Conservation (phyloP, 768 basidiomycete species). For the Hericium coralloides region DNA sequence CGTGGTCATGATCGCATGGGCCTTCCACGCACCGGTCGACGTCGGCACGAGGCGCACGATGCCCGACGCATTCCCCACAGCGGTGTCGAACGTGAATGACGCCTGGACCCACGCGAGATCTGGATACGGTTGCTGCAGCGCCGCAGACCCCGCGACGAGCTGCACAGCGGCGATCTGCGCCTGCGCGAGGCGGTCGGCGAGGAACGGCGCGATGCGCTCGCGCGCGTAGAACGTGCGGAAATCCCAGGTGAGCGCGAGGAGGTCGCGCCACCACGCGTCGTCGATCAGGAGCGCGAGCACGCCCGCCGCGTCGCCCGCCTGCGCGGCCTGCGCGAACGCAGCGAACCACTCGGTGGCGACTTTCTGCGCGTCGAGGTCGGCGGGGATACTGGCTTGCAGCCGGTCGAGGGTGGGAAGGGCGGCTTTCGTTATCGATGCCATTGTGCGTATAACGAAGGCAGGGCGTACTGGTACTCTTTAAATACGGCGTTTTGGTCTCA, state of each 20-base stretch:
- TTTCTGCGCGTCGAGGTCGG: constrained; percentile 5
- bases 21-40: constrained; percentile 35
- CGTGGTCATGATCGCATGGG: constrained; percentile 39
- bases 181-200: constrained; percentile 34
- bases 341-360: constrained; percentile 16
- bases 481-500: no score
- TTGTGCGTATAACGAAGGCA: no score
- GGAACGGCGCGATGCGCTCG: constrained; percentile 31
- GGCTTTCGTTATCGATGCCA: constrained; percentile 7
- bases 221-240: constrained; percentile 46
- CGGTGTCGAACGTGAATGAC: constrained; percentile 35
- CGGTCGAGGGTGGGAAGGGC: constrained; percentile 15
- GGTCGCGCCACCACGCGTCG: constrained; percentile 46
- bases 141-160: constrained; percentile 15
- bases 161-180: constrained; percentile 15
- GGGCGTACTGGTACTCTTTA: no score
- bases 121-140: constrained; percentile 21
- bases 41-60: constrained; percentile 39
- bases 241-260: constrained; percentile 53
- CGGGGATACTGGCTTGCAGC: constrained; percentile 6
- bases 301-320: constrained; percentile 3
- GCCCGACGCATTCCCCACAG: constrained; percentile 29
- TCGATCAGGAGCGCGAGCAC: constrained; percentile 11
- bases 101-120: constrained; percentile 36
- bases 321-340: constrained; percentile 11